Conservation (phyloP, 306 rosid species). For the Geum urbanum region DNA sequence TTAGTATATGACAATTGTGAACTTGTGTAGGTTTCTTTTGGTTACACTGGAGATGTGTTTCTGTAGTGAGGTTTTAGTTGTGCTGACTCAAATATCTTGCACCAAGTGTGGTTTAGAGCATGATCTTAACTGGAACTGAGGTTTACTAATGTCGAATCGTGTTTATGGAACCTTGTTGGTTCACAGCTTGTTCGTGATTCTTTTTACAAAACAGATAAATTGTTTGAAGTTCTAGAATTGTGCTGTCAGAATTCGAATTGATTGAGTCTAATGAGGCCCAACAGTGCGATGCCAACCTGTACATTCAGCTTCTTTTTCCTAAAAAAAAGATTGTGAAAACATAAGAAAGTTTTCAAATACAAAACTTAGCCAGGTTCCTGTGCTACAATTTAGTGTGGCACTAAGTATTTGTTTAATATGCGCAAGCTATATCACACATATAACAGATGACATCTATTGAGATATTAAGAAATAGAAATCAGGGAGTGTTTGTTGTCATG, state of each 20-base stretch:
- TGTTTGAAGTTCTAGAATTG: constrained; percentile 1
- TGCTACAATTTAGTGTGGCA: not conserved
- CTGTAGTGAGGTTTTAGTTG: not conserved
- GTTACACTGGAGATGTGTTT: not conserved
- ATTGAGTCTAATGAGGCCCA: not conserved
- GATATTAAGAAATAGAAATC: not conserved
- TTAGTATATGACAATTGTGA: not conserved
- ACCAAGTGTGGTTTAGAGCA: not conserved
- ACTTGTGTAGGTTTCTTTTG: not conserved
- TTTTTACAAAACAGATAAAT: not conserved
- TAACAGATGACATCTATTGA: not conserved
- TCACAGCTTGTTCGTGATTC: not conserved
- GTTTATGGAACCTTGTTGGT: not conserved
- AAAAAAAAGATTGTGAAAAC: not conserved
- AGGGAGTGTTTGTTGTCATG: not conserved
- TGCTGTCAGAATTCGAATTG: not conserved
- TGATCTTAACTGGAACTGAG: not conserved
- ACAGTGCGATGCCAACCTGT: not conserved
- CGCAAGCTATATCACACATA: not conserved
- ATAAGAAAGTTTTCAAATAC: not conserved
- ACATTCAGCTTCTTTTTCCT: not conserved
- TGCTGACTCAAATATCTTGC: not conserved
- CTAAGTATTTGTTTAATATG: not conserved
- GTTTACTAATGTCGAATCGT: no score
- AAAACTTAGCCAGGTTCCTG: constrained; percentile 1